Evolutionary conservation across 345 rosid genomes (phyloP).

Genomic region (Balakata baccata): DNA sequence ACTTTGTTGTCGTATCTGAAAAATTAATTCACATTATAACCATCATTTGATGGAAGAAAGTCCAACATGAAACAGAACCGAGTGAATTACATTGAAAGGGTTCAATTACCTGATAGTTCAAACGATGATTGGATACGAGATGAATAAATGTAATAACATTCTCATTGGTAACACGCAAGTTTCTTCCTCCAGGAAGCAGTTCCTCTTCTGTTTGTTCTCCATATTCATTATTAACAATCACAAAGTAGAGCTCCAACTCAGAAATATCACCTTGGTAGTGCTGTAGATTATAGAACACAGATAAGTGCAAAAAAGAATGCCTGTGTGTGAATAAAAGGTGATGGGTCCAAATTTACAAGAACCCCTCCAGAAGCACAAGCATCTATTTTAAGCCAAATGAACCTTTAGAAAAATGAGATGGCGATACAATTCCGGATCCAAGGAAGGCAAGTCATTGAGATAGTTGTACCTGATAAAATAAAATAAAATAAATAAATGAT

Average conservation of each 20-base stretch:
- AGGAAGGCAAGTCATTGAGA: slow-evolving; percentile 91
- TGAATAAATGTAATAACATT: slow-evolving; percentile 86
- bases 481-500: background rate
- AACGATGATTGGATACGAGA: slow-evolving; percentile 94
- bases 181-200: slow-evolving; percentile 82
- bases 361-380: background rate
- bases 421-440: slow-evolving; percentile 93
- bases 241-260: slow-evolving; percentile 84
- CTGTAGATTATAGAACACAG: slow-evolving; percentile 37
- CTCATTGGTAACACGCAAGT: slow-evolving; percentile 77
- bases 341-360: slow-evolving; percentile 9
- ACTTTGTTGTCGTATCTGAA: slow-evolving; percentile 95
- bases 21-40: slow-evolving; percentile 13
- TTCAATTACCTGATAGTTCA: slow-evolving; percentile 72
- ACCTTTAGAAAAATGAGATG: slow-evolving; percentile 98
- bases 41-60: slow-evolving; percentile 7
- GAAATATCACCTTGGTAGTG: slow-evolving; percentile 80
- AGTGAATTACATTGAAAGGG: slow-evolving; percentile 9
- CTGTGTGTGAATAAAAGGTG: background rate
- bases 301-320: background rate
- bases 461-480: slow-evolving; percentile 69
- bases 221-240: slow-evolving; percentile 90
- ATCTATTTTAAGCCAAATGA: slow-evolving; percentile 1
- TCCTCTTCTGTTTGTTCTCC: slow-evolving; percentile 97
- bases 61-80: slow-evolving; percentile 2